Percentiles rank a stretch among this genome's conserved stretches.
These are phyloP conservation scores for Falciphora oryzae DNA, from an alignment of 2,329 filamentous ascomycete species.

Conservation along the genomic window DNA sequence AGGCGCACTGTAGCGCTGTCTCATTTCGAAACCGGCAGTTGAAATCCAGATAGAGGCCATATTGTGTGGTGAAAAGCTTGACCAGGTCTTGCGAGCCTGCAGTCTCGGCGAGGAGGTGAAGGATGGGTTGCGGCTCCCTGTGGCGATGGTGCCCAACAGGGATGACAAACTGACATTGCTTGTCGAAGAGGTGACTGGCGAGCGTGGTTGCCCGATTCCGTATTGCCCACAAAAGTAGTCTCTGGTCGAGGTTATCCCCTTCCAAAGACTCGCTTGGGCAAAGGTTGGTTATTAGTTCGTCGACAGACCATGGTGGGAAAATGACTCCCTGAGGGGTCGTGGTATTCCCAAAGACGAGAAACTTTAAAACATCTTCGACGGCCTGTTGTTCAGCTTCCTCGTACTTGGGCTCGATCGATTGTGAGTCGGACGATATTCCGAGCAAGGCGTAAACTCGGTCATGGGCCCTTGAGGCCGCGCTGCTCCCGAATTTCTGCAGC, in stretches of 20 bases:
- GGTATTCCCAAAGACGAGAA: background rate
- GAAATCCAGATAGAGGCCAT: no score
- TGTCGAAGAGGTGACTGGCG: no score
- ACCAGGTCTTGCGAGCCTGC: no score
- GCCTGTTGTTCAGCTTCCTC: background rate
- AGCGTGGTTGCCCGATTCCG: no score
- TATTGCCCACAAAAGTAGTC: background rate
- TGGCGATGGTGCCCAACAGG: no score
- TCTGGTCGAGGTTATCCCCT: no score
- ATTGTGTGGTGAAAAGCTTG: no score
- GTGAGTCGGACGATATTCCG: conserved; percentile 1
- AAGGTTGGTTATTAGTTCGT: background rate
- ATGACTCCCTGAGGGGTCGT: background rate
- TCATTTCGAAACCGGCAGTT: no score
- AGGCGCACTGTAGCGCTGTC: no score
- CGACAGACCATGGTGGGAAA: background rate
- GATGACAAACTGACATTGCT: no score
- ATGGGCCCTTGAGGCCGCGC: background rate
- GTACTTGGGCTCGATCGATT: background rate
- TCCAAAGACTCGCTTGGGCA: background rate
- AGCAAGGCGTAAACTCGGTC: conserved; percentile 4
- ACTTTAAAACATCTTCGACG: background rate
- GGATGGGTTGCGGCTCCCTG: no score
- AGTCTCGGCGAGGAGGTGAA: no score
- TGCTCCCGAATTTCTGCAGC: background rate